phyloP scores from a whole-genome alignment of 441 rosid species.

The Adansonia grandidieri region DNA sequence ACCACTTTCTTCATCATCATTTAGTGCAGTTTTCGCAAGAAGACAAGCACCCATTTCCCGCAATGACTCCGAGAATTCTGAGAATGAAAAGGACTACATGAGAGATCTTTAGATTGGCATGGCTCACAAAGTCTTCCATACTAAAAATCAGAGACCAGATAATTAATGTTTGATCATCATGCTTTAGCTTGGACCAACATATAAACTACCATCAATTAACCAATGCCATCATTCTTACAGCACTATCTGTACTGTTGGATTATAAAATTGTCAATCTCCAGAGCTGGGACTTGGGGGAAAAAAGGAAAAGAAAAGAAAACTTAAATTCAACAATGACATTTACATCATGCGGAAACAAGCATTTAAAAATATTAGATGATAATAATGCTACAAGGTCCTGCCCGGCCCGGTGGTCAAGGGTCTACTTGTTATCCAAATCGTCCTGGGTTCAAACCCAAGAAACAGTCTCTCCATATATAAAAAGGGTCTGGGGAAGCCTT shows the following conservation, averaged over 20 bases:
- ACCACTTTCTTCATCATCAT: conserved; percentile 85
- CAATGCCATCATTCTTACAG: conserved; percentile 14
- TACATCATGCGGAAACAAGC: background rate
- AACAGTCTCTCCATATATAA: background rate
- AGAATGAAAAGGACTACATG: conserved; percentile 31
- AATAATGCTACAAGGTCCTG: conserved; percentile 9
- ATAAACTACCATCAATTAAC: conserved; percentile 10
- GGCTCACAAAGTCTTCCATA: background rate
- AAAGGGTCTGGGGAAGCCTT: background rate
- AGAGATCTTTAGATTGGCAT: conserved; percentile 11
- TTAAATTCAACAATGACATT: background rate
- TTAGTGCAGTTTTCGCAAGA: conserved; percentile 63
- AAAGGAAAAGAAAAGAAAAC: conserved; percentile 10
- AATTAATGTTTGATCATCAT: background rate
- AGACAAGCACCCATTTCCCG: conserved; percentile 72
- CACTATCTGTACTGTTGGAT: background rate
- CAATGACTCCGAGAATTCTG: conserved; percentile 79
- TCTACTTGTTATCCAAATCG: background rate
- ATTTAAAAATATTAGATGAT: background rate
- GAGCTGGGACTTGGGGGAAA: background rate
- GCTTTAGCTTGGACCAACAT: background rate
- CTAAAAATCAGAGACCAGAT: background rate
- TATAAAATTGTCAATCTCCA: background rate
- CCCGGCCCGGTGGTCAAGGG: background rate
- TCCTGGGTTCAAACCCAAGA: background rate